Conservation (phyloP, 805 yeast genomes). For the Cyberlindnera mrakii region DNA sequence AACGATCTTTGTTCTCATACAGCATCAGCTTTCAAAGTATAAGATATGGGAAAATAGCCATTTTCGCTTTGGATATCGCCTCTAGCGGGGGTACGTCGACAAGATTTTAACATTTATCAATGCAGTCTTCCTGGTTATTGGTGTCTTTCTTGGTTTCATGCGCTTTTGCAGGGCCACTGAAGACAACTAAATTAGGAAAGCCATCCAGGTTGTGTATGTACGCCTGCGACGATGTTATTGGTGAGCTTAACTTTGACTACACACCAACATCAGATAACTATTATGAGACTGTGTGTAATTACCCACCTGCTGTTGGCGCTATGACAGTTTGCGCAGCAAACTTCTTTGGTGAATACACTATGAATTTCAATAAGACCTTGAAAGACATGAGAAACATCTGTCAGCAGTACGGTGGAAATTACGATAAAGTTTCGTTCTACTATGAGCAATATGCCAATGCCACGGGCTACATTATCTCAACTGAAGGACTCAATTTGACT, state of each 20-base stretch:
- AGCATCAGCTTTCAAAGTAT: too few species aligned
- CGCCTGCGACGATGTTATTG: background rate
- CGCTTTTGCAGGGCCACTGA: conserved; percentile 1
- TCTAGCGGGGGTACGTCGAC: too few species aligned
- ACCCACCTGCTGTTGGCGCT: conserved; percentile 13
- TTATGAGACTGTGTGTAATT: conserved; percentile 7
- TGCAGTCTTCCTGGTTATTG: background rate
- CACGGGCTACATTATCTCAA: conserved; percentile 16
- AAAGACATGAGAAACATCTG: background rate
- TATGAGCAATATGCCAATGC: conserved; percentile 26
- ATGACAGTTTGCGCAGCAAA: conserved; percentile 6
- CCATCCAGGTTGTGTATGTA: background rate
- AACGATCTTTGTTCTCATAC: too few species aligned
- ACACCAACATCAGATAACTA: background rate
- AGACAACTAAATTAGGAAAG: conserved; percentile 4
- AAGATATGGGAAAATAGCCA: too few species aligned
- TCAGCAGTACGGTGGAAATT: background rate
- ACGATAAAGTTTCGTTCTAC: conserved; percentile 14
- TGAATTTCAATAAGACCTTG: conserved; percentile 10
- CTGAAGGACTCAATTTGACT: conserved; percentile 5
- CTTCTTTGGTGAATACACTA: conserved; percentile 6
- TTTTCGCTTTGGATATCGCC: too few species aligned
- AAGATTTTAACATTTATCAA: too few species aligned
- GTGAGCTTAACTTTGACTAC: conserved; percentile 1
- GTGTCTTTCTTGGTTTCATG: background rate